Evolutionary conservation across 1,284 basidiomycete genomes (phyloP).

Genomic region (Rhodofomes roseus): DNA sequence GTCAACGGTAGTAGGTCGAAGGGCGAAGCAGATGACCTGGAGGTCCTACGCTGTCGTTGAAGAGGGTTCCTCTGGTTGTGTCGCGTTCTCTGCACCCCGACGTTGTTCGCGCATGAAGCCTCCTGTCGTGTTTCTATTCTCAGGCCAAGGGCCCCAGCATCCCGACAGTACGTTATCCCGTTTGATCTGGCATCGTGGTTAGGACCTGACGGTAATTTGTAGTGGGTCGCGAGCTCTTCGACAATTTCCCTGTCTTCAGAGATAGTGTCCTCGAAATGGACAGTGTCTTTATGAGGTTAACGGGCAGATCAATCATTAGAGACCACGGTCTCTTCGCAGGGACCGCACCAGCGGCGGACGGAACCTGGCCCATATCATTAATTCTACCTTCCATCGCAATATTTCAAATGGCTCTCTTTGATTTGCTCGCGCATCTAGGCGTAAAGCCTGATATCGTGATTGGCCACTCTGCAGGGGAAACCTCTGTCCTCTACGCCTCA

Average conservation of each 20-base stretch:
- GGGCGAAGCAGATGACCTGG: slow-evolving; percentile 33
- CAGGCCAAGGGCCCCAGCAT: slow-evolving; percentile 10
- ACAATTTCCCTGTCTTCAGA: slow-evolving; percentile 32
- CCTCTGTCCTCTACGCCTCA: slow-evolving; percentile 38
- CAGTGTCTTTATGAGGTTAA: slow-evolving; percentile 23
- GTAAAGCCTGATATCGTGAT: slow-evolving; percentile 34
- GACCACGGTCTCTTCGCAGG: slow-evolving; percentile 30
- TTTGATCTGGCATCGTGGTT: neutral
- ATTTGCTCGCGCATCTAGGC: slow-evolving; percentile 32
- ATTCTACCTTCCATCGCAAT: slow-evolving; percentile 38
- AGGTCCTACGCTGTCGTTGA: slow-evolving; percentile 20
- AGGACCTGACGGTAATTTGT: neutral
- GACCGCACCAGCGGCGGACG: slow-evolving; percentile 15
- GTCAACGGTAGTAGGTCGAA: slow-evolving; percentile 20
- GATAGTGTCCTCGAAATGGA: slow-evolving; percentile 36
- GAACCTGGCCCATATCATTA: slow-evolving; percentile 30
- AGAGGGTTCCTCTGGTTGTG: neutral
- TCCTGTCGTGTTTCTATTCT: slow-evolving; percentile 28
- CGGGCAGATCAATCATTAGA: slow-evolving; percentile 33
- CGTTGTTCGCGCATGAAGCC: slow-evolving; percentile 22
- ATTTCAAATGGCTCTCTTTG: slow-evolving; percentile 42
- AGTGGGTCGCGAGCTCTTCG: slow-evolving; percentile 25
- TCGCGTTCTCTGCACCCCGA: slow-evolving; percentile 21
- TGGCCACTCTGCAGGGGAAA: slow-evolving; percentile 42
- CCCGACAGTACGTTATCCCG: slow-evolving; percentile 3